phyloP scores from a whole-genome alignment of 768 basidiomycete species.

The Phallus indusiatus region DNA sequence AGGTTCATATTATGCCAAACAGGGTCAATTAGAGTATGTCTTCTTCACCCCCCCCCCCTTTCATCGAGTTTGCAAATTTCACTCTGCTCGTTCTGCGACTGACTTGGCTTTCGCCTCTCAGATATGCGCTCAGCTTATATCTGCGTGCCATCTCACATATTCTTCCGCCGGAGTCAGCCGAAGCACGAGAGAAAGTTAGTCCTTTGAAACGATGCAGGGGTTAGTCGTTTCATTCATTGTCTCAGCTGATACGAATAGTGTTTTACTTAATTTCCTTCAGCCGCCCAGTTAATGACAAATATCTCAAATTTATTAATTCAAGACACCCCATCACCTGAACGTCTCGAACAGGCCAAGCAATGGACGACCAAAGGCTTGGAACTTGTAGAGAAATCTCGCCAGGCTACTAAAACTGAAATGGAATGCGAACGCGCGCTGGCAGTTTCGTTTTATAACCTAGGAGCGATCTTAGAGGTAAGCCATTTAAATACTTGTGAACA shows the following conservation, averaged over 20 bases:
- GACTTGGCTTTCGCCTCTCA: constrained; percentile 16
- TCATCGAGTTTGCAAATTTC: background rate
- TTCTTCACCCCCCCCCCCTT: no score
- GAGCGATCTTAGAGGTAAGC: constrained; percentile 38
- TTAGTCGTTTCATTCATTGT: constrained; percentile 17
- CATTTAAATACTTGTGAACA: background rate
- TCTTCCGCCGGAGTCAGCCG: constrained; percentile 29
- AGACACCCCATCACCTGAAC: constrained; percentile 26
- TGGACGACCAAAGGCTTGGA: constrained; percentile 48
- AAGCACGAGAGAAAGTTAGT: constrained; percentile 13
- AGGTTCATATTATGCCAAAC: constrained; percentile 48
- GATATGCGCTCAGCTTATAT: constrained; percentile 57
- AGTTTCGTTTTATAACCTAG: constrained; percentile 53
- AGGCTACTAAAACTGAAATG: constrained; percentile 14
- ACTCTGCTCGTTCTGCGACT: background rate
- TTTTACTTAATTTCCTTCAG: constrained; percentile 15
- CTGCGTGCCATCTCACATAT: constrained; percentile 55
- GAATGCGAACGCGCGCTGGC: constrained; percentile 48
- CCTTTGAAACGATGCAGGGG: constrained; percentile 53
- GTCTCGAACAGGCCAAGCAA: constrained; percentile 40
- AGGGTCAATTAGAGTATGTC: constrained; percentile 49
- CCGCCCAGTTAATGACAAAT: constrained; percentile 41
- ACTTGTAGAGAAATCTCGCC: constrained; percentile 21
- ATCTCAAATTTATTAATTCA: constrained; percentile 35
- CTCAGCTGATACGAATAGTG: background rate